A percentile compares a stretch with the other conserved stretches of the same genome.
Conservation (phyloP, 495 filamentous ascomycete species). For the Collariella sp. region DNA sequence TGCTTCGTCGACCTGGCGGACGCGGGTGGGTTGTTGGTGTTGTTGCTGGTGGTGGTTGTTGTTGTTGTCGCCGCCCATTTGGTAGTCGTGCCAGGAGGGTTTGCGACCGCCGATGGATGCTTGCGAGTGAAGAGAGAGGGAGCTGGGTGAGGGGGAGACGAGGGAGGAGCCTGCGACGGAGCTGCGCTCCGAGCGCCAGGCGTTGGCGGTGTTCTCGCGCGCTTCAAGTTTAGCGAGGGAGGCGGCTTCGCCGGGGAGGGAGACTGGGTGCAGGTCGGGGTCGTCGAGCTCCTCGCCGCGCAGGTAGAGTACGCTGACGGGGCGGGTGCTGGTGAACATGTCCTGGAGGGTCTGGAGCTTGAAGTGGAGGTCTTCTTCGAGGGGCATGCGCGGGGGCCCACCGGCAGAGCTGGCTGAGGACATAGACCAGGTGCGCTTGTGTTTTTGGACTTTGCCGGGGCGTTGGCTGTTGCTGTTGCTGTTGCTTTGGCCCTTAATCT, state of each 20-base stretch:
- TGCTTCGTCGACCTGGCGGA: conserved; percentile 40
- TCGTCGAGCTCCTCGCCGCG: conserved; percentile 80
- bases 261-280: conserved; percentile 77
- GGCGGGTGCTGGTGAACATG: conserved; percentile 90
- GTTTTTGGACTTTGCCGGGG: conserved; percentile 73
- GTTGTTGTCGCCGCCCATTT: conserved; percentile 22
- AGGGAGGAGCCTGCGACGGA: conserved; percentile 49
- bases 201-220: conserved; percentile 40
- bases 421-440: conserved; percentile 93
- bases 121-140: conserved; percentile 50
- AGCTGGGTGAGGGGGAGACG: conserved; percentile 65
- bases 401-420: conserved; percentile 70
- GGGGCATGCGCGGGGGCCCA: conserved; percentile 48
- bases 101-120: conserved; percentile 28
- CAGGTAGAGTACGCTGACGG: conserved; percentile 76
- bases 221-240: conserved; percentile 50
- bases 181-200: conserved; percentile 51
- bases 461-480: no score
- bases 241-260: conserved; percentile 57
- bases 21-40: conserved; percentile 43
- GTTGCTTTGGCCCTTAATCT: conserved; percentile 43
- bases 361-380: conserved; percentile 81
- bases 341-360: conserved; percentile 81
- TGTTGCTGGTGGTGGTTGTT: neutral
- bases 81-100: conserved; percentile 49